A percentile compares a stretch with the other conserved stretches of the same genome.
phyloP scores from a whole-genome alignment of 2,329 filamentous ascomycete genomes.

The Stemphylium vesicarium region DNA sequence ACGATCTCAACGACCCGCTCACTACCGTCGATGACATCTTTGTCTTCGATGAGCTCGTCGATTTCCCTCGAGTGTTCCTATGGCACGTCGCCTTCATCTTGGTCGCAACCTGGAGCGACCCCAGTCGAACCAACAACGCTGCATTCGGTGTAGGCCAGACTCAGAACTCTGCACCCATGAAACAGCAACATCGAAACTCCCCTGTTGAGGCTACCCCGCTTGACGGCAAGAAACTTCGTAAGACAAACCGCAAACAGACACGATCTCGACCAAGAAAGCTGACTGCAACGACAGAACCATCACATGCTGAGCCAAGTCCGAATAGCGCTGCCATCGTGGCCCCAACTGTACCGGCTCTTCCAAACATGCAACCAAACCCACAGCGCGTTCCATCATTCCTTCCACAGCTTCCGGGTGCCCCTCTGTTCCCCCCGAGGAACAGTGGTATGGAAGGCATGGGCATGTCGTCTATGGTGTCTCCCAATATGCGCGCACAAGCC shows the following conservation, averaged over 20 bases:
- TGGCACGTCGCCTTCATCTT: conserved; percentile 38
- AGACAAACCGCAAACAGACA: conserved; percentile 11
- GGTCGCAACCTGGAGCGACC: conserved; percentile 23
- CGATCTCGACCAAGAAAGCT: conserved; percentile 7
- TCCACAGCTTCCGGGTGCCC: neutral
- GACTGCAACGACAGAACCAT: conserved; percentile 16
- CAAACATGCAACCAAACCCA: neutral
- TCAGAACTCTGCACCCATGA: neutral
- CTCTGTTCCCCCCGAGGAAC: conserved; percentile 7
- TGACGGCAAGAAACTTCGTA: conserved; percentile 8
- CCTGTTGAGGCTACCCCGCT: neutral
- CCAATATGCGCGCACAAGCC: conserved; percentile 9
- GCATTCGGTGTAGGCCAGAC: neutral
- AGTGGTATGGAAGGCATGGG: neutral
- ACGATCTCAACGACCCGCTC: conserved; percentile 25
- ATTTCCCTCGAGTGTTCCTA: conserved; percentile 36
- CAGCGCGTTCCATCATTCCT: conserved; percentile 3
- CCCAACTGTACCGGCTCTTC: neutral
- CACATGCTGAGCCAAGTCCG: neutral
- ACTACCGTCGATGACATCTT: conserved; percentile 41
- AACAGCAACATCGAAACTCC: neutral
- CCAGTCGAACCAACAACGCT: conserved; percentile 2
- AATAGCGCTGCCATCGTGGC: neutral
- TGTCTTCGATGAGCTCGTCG: conserved; percentile 27
- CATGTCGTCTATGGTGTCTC: conserved; percentile 4